phyloP scores from a whole-genome alignment of 768 basidiomycete genomes.

The Gloeophyllum trabeum region DNA sequence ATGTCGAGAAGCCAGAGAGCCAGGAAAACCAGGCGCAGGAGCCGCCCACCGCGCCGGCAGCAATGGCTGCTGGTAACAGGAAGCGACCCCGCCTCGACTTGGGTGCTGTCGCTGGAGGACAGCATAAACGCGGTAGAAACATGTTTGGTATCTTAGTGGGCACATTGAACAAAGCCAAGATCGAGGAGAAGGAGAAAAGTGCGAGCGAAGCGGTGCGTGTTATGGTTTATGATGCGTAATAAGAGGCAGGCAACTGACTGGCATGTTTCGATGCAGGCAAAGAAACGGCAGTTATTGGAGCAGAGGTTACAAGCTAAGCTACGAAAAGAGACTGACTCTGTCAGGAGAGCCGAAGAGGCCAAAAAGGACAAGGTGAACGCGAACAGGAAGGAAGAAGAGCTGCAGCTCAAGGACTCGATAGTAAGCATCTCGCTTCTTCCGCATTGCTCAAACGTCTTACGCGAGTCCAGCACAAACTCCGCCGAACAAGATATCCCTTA shows the following conservation, averaged over 20 bases:
- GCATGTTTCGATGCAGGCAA: slow-evolving; percentile 37
- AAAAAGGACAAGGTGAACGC: slow-evolving; percentile 73
- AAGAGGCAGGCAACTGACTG: background rate
- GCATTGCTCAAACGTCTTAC: background rate
- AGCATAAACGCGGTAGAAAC: slow-evolving; percentile 77
- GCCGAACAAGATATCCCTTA: slow-evolving; percentile 58
- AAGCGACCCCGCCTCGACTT: slow-evolving; percentile 71
- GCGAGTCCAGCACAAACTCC: slow-evolving; percentile 51
- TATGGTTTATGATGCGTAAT: background rate
- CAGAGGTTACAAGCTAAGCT: slow-evolving; percentile 80
- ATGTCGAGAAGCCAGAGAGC: slow-evolving; percentile 16
- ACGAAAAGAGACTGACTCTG: slow-evolving; percentile 76
- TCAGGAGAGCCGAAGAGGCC: slow-evolving; percentile 76
- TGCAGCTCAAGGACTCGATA: slow-evolving; percentile 72
- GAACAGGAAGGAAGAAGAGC: slow-evolving; percentile 72
- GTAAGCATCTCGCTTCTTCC: slow-evolving; percentile 20
- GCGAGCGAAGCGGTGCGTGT: slow-evolving; percentile 69
- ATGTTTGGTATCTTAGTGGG: slow-evolving; percentile 81
- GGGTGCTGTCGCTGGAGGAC: slow-evolving; percentile 32
- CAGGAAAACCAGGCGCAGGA: slow-evolving; percentile 2
- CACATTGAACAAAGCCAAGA: slow-evolving; percentile 81
- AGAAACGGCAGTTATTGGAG: slow-evolving; percentile 75
- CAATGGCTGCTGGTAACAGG: slow-evolving; percentile 25
- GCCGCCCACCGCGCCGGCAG: slow-evolving; percentile 9
- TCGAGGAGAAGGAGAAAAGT: slow-evolving; percentile 74